A percentile compares a stretch with the other conserved stretches of the same genome.
Conservation (phyloP, 495 filamentous ascomycete species). For the Apodospora peruviana region DNA sequence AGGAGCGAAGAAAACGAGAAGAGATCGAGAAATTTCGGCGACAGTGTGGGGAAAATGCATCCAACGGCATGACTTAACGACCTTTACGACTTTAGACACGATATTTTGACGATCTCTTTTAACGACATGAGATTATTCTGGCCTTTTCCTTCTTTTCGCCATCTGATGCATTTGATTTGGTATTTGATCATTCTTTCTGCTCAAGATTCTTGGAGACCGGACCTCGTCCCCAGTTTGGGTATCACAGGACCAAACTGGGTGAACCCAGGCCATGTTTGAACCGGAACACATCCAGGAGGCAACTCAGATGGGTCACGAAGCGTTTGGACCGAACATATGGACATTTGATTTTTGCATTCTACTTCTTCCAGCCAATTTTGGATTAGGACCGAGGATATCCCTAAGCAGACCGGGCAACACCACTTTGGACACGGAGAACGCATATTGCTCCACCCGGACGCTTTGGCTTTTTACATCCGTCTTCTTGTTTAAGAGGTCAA, state of each 20-base stretch:
- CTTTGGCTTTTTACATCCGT: too few species aligned
- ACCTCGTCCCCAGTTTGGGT: slow-evolving; percentile 15
- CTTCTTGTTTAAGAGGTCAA: too few species aligned
- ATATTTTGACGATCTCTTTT: slow-evolving; percentile 5
- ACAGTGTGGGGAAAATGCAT: slow-evolving; percentile 17
- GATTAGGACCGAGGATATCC: too few species aligned
- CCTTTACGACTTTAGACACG: slow-evolving; percentile 25
- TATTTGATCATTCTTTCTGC: neutral
- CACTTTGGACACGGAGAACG: neutral
- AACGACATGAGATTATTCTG: slow-evolving; percentile 6
- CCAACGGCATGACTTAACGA: slow-evolving; percentile 28
- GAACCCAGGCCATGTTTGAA: neutral
- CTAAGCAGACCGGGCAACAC: neutral
- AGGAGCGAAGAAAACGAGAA: slow-evolving; percentile 6
- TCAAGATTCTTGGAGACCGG: slow-evolving; percentile 1
- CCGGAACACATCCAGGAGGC: slow-evolving; percentile 7
- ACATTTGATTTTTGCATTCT: too few species aligned
- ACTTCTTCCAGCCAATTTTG: too few species aligned
- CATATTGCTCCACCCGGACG: too few species aligned
- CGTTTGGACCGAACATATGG: too few species aligned
- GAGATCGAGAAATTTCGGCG: slow-evolving; percentile 15
- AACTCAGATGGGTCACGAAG: slow-evolving; percentile 11
- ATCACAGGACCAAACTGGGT: slow-evolving; percentile 25
- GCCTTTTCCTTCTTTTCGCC: slow-evolving; percentile 4
- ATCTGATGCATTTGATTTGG: neutral